A percentile compares a stretch with the other conserved stretches of the same genome.
Conservation (phyloP, 768 basidiomycete species). For the Tricholoma saponaceum region DNA sequence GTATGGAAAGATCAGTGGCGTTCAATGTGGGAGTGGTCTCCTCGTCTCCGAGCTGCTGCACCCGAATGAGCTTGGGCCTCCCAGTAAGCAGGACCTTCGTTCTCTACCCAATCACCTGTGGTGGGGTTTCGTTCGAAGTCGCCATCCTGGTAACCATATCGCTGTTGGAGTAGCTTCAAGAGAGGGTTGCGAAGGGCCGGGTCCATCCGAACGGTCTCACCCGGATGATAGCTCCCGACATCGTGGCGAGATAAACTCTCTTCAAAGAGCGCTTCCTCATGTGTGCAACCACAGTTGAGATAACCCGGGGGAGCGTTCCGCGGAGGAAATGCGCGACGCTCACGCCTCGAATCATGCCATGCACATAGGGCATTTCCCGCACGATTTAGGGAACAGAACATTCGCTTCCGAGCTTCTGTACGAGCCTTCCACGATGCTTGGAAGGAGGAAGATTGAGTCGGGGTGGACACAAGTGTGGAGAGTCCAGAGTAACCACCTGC, state of each 20-base stretch:
- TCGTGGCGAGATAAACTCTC: conserved; percentile 75
- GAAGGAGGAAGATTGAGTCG: conserved; percentile 44
- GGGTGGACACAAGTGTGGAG: conserved; percentile 23
- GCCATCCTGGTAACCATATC: conserved; percentile 79
- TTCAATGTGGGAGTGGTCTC: conserved; percentile 20
- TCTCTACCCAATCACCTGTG: conserved; percentile 64
- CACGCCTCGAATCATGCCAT: conserved; percentile 87
- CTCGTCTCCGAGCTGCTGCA: conserved; percentile 30
- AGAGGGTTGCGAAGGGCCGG: conserved; percentile 81
- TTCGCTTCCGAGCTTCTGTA: conserved; percentile 65
- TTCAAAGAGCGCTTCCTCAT: conserved; percentile 83
- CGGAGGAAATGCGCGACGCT: conserved; percentile 73
- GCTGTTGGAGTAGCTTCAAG: conserved; percentile 61
- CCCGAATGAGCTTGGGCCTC: conserved; percentile 47
- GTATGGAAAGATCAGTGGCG: conserved; percentile 15
- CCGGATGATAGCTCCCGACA: conserved; percentile 80
- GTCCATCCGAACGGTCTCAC: conserved; percentile 86
- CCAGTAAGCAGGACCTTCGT: conserved; percentile 62
- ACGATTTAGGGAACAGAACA: conserved; percentile 79
- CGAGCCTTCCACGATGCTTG: conserved; percentile 65
- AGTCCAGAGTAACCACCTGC: conserved; percentile 12
- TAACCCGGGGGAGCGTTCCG: conserved; percentile 74
- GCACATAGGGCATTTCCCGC: conserved; percentile 87
- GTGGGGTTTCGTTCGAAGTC: conserved; percentile 74
- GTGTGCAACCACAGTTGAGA: conserved; percentile 85